Evolutionary conservation across 2,329 filamentous ascomycete species (phyloP).

Genomic region (Scedosporium dehoogii): DNA sequence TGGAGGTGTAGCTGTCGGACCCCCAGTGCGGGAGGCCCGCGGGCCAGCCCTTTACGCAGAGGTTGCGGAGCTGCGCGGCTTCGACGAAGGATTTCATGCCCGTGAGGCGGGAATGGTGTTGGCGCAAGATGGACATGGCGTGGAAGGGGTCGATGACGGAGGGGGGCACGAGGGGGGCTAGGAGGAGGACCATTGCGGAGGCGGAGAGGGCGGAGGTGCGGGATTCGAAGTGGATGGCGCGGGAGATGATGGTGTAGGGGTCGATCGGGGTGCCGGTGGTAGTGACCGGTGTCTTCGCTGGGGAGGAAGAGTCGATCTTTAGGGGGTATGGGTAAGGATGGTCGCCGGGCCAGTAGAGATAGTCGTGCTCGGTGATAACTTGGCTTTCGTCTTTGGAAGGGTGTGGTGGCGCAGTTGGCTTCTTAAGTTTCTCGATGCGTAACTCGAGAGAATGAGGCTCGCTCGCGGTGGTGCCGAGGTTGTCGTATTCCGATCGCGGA

Average conservation of each 20-base stretch:
- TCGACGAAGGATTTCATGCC: slow-evolving; percentile 50
- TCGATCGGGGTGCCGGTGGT: slow-evolving; percentile 31
- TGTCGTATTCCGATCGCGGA: not conserved
- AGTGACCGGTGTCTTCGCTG: slow-evolving; percentile 2
- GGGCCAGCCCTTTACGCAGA: slow-evolving; percentile 49
- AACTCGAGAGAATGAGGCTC: not conserved
- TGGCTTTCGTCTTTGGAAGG: slow-evolving; percentile 14
- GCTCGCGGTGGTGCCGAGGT: not conserved
- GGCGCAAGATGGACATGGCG: slow-evolving; percentile 44
- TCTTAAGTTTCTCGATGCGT: not conserved
- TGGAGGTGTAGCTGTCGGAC: slow-evolving; percentile 38
- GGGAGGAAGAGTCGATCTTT: slow-evolving; percentile 13
- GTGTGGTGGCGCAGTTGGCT: slow-evolving; percentile 7
- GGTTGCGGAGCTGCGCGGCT: slow-evolving; percentile 50
- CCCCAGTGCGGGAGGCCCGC: slow-evolving; percentile 40
- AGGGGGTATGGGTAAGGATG: slow-evolving; percentile 49
- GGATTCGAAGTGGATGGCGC: slow-evolving; percentile 46
- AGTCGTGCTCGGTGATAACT: slow-evolving; percentile 2
- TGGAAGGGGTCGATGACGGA: slow-evolving; percentile 45
- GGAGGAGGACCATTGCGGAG: slow-evolving; percentile 49
- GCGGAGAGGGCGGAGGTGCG: slow-evolving; percentile 47
- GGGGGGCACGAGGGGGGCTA: slow-evolving; percentile 46
- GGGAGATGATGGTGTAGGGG: slow-evolving; percentile 42
- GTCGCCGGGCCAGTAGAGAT: slow-evolving; percentile 30
- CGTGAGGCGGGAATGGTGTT: slow-evolving; percentile 51